Evolutionary conservation across 768 basidiomycete species (phyloP).

Genomic region (Imleria badia): DNA sequence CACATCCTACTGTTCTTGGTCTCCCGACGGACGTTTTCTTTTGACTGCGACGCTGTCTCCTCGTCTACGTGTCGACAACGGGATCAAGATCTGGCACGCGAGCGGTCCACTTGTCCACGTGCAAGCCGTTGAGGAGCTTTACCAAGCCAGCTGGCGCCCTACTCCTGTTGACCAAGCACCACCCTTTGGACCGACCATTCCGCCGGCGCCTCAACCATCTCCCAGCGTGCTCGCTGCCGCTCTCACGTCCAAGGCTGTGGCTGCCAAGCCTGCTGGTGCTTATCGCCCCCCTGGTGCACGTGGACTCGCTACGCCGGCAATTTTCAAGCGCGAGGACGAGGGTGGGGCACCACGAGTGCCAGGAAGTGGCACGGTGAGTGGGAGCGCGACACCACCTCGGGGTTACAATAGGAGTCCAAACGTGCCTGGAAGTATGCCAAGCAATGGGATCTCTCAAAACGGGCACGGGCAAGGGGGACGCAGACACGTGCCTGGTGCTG

Average conservation of each 20-base stretch:
- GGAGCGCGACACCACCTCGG: conserved; percentile 62
- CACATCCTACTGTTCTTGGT: conserved; percentile 94
- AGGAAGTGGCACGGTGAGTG: conserved; percentile 38
- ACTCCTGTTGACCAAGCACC: no score
- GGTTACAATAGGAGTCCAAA: conserved; percentile 58
- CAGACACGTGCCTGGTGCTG: conserved; percentile 70
- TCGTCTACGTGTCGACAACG: conserved; percentile 94
- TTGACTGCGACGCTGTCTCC: conserved; percentile 96
- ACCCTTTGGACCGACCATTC: conserved; percentile 65
- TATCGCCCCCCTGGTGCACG: conserved; percentile 95
- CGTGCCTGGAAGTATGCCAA: conserved; percentile 46
- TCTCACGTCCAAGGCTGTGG: conserved; percentile 54
- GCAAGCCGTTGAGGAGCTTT: conserved; percentile 83
- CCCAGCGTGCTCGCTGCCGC: conserved; percentile 52
- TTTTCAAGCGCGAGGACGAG: conserved; percentile 92
- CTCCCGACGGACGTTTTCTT: conserved; percentile 88
- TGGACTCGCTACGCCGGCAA: conserved; percentile 82
- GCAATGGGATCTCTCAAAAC: conserved; percentile 34
- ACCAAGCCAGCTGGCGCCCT: conserved; percentile 86
- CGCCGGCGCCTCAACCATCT: conserved; percentile 65
- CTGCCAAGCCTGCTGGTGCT: no score
- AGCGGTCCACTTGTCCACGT: conserved; percentile 83
- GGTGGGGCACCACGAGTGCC: conserved; percentile 62
- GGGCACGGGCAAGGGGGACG: conserved; percentile 30
- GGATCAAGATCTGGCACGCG: conserved; percentile 95